phyloP scores from a whole-genome alignment of 2,329 filamentous ascomycete species.

The Fusarium vanettenii region DNA sequence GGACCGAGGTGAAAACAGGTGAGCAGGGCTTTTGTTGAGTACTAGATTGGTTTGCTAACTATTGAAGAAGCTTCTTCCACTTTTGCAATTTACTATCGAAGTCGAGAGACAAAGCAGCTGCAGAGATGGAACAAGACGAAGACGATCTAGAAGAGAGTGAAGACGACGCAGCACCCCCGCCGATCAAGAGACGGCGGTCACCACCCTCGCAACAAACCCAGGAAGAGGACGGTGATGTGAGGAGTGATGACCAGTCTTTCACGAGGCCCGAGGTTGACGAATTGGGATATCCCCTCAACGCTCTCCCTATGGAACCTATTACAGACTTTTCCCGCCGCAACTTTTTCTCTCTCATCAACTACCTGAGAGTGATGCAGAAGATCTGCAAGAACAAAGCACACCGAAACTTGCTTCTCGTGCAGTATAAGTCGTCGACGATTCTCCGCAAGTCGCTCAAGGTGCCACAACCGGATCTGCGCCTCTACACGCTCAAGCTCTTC shows the following conservation, averaged over 20 bases:
- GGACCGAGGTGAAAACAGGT: conserved; percentile 86
- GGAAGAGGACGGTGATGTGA: conserved; percentile 42
- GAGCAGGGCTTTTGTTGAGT: conserved; percentile 38
- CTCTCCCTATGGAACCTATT: conserved; percentile 79
- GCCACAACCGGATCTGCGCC: conserved; percentile 85
- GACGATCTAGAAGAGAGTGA: conserved; percentile 64
- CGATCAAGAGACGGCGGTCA: conserved; percentile 73
- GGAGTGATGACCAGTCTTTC: conserved; percentile 49
- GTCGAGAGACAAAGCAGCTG: conserved; percentile 50
- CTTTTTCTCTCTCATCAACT: conserved; percentile 95
- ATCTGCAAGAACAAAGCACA: conserved; percentile 96
- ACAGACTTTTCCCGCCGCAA: conserved; percentile 93
- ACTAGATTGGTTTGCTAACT: conserved; percentile 7
- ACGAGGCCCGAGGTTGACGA: conserved; percentile 80
- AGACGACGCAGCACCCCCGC: conserved; percentile 86
- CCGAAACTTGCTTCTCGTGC: conserved; percentile 90
- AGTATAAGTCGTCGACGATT: conserved; percentile 94
- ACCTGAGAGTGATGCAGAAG: conserved; percentile 96
- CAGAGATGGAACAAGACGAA: conserved; percentile 52
- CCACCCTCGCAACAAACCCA: conserved; percentile 51
- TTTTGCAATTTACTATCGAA: conserved; percentile 82
- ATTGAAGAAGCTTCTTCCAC: conserved; percentile 81
- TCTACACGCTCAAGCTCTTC: conserved; percentile 98
- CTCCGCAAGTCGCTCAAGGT: conserved; percentile 92
- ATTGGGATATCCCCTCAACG: conserved; percentile 81